These are phyloP conservation scores for Fusarium sp. DNA, from an alignment of 2,329 filamentous ascomycete genomes.

Conservation along the genomic window DNA sequence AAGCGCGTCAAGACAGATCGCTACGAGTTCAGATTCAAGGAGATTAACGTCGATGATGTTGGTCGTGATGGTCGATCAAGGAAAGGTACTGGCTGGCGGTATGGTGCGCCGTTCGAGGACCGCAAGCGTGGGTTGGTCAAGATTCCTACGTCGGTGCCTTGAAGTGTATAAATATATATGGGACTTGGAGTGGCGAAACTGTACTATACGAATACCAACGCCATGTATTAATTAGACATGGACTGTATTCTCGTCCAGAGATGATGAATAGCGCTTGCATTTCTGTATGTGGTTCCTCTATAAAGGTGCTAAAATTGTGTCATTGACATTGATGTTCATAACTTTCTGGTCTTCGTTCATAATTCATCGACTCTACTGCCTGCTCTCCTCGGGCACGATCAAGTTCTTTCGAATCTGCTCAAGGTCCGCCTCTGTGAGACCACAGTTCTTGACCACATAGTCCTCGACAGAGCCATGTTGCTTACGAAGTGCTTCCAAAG, in stretches of 20 bases:
- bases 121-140: constrained; percentile 72
- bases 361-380: not conserved
- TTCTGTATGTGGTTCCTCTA: not conserved
- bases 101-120: constrained; percentile 71
- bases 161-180: constrained; percentile 42
- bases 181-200: constrained; percentile 31
- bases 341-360: no score
- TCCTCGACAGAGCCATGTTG: constrained; percentile 71
- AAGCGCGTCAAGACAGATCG: constrained; percentile 61
- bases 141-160: constrained; percentile 72
- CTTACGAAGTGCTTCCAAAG: constrained; percentile 63
- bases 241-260: constrained; percentile 9
- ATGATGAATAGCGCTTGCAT: constrained; percentile 20
- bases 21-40: constrained; percentile 72
- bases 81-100: constrained; percentile 68
- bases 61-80: constrained; percentile 64
- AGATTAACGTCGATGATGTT: constrained; percentile 66
- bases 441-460: constrained; percentile 69
- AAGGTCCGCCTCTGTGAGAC: constrained; percentile 66
- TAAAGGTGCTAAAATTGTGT: not conserved
- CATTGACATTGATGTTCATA: not conserved
- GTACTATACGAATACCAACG: constrained; percentile 43
- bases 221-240: constrained; percentile 38
- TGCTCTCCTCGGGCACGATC: constrained; percentile 48
- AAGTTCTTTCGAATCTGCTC: constrained; percentile 62